Conservation (phyloP, 345 rosid genomes). For the Eutrema yunnanense region DNA sequence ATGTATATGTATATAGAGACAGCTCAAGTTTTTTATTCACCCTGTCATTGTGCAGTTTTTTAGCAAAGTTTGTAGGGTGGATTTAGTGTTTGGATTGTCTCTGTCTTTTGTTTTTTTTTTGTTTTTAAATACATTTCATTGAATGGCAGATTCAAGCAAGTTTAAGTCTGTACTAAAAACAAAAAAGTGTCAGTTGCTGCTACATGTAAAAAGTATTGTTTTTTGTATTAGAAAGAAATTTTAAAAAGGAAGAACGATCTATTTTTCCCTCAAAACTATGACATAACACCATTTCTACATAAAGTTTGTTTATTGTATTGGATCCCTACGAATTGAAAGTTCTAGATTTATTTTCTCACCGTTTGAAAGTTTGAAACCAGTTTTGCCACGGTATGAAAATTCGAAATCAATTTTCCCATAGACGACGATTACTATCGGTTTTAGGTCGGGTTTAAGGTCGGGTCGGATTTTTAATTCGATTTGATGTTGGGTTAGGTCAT, state of each 20-base stretch:
- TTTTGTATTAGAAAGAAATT: neutral
- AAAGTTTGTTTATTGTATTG: too few species aligned
- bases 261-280: too few species aligned
- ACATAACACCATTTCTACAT: too few species aligned
- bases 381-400: too few species aligned
- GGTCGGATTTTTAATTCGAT: too few species aligned
- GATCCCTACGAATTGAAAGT: too few species aligned
- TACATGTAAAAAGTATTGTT: neutral
- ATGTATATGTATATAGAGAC: conserved; percentile 36
- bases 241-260: neutral
- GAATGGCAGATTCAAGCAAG: conserved; percentile 1
- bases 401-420: too few species aligned
- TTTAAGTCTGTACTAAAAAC: neutral
- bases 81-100: conserved; percentile 17
- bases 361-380: too few species aligned
- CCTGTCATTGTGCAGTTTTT: conserved; percentile 51
- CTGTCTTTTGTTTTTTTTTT: conserved; percentile 3
- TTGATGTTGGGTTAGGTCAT: too few species aligned
- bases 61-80: conserved; percentile 52
- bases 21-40: conserved; percentile 16
- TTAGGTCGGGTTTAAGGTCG: too few species aligned
- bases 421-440: too few species aligned
- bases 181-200: neutral
- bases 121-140: neutral
- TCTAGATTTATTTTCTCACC: too few species aligned